A percentile compares a stretch with the other conserved stretches of the same genome.
These are phyloP conservation scores for Penicillium glabrum DNA, from an alignment of 2,329 filamentous ascomycete species.

Conservation along the genomic window DNA sequence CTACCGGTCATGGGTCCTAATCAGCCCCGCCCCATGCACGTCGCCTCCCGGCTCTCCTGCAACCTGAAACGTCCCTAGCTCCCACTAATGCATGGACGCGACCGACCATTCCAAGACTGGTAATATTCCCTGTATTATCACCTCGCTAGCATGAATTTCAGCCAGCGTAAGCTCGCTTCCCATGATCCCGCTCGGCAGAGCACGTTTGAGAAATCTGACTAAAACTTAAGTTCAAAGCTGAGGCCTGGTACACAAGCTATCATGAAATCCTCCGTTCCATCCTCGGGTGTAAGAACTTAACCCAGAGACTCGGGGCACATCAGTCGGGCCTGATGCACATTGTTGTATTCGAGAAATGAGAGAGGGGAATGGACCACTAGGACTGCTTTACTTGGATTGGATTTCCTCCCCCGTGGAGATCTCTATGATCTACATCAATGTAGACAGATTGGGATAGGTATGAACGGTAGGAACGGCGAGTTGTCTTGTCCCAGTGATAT, in stretches of 20 bases:
- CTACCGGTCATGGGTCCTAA: slow-evolving; percentile 12
- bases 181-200: background rate
- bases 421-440: background rate
- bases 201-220: background rate
- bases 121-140: background rate
- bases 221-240: background rate
- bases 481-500: background rate
- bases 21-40: slow-evolving; percentile 7
- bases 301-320: slow-evolving; percentile 3
- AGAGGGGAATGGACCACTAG: background rate
- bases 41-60: slow-evolving; percentile 4
- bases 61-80: slow-evolving; percentile 13
- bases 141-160: background rate
- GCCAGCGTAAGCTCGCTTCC: background rate
- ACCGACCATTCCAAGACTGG: background rate
- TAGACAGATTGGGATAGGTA: background rate
- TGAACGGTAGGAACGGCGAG: background rate
- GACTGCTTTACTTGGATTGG: background rate
- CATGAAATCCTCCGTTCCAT: slow-evolving; percentile 4
- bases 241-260: background rate
- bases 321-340: background rate
- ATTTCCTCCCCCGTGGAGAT: background rate
- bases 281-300: slow-evolving; percentile 13
- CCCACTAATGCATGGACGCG: slow-evolving; percentile 10
- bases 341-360: slow-evolving; percentile 8